Base-by-base conservation (phyloP, 2,329 filamentous ascomycete species). In the Cordyceps fumosorosea region DNA sequence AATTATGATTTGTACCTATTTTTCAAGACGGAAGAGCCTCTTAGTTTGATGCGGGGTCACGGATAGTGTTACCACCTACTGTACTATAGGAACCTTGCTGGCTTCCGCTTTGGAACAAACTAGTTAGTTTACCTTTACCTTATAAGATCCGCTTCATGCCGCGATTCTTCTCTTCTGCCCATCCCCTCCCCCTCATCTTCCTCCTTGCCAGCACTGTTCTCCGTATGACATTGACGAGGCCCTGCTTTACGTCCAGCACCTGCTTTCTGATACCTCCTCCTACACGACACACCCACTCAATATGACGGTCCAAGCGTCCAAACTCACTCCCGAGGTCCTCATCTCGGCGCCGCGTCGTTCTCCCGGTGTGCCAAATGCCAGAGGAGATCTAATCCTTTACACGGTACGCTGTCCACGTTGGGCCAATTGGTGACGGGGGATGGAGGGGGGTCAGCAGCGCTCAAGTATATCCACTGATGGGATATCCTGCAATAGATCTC, bases 301-400 rank as follows among this genome's bases (percentile, higher is more conserved):
- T 16, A 92, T 92, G 89, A 90, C 88, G 8, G 81, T 90, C 71
- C 81, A 82, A 66, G 87, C 87, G 11, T 79, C 81, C 67, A 88
- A 87, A 67, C 90, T 93, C 76, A 91, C 88, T 11, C 89, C 89
- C 5, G 84, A 91, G 78, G 88, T 90, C 67, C 80, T 95, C 63
- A 82, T 95, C 69, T 87, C 87, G 66, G 89, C 89, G 18, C 89
- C 90, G 37, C 85, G 90, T 62, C 85, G 90, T 54, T 89, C 88
- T 12, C 73, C 85, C 18, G 89, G 86, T 54, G 73, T 85, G 1
- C 89, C 90, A n/a, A 93, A 91, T 72, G 73, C 80, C 44, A 79
- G 83, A 58, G 89, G 88, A 50, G 84, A 83, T 60, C 78, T 83
- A 63, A 80, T 88, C 53, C 74, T 92, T 32, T 91, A 88, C 70